Evolutionary conservation across 2,329 filamentous ascomycete species (phyloP), one percentile per base, ranked within the genome.

Genomic region (Lecanosticta acicola): DNA sequence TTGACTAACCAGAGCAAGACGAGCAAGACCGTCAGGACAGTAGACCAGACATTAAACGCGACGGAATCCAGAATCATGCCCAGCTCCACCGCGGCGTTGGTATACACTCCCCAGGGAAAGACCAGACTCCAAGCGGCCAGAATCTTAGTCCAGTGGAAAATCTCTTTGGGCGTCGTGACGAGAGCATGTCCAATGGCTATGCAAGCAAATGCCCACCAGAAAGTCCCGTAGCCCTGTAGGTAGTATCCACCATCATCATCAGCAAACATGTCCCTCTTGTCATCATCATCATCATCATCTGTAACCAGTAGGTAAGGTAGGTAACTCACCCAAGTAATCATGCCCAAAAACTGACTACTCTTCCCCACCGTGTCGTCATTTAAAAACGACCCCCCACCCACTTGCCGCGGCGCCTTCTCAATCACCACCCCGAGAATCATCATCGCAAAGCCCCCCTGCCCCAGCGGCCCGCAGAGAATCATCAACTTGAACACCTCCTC

Each of bases 381-480:
- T n/a, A n/a, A n/a, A 29, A 29, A 29, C 5, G 24, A 5, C 11
- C 24, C 24, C 11, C 24, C 7, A 5, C 11, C 7, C 24, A 29
- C 24, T n/a, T n/a, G n/a, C n/a, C n/a, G n/a, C n/a, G n/a, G n/a
- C n/a, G n/a, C 41, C 13, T 48, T 20, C 34, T 53, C 35, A 11
- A 53, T 47, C 14, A 39, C 39, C 4, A 21, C 18, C 4, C 49
- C 51, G 19, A 54, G 33, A 17, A 48, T 48, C 38, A 41, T 38
- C 19, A 54, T n/a, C 7, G 49, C 51, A 44, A 54, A 54, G 13
- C 46, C 41, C 1, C 43, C 49, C 36, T 54, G 51, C 3, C 51
- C 51, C 10, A 43, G 41, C 11, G 51, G 51, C 11, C 51, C 51
- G 34, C 46, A 52, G 3, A 52, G 26, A 16, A 54, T 52, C 51